Conservation (phyloP, 1,139 yeast species). For the Taphrina populina region DNA sequence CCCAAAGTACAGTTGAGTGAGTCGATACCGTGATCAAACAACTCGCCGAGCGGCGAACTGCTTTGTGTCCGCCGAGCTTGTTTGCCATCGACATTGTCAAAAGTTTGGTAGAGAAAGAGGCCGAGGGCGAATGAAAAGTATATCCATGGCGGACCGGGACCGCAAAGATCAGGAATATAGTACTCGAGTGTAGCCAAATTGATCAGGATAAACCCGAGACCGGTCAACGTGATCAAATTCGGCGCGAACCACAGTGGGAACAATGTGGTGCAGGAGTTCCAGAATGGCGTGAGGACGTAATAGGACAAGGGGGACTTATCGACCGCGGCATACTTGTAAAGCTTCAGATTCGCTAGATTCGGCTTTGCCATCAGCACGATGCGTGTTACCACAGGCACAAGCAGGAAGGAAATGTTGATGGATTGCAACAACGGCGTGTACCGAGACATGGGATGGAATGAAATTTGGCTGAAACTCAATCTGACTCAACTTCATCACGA, state of each 20-base stretch:
- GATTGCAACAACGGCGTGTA: too few relatives aligned
- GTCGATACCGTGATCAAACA: constrained; percentile 79
- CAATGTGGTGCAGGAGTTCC: constrained; percentile 64
- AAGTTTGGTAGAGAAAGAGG: constrained; percentile 73
- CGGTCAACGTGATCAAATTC: constrained; percentile 67
- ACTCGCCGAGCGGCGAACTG: constrained; percentile 63
- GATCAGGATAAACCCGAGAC: constrained; percentile 58
- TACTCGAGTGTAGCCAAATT: constrained; percentile 53
- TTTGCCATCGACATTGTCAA: constrained; percentile 77
- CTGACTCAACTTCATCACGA: too few relatives aligned
- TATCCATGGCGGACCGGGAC: constrained; percentile 63
- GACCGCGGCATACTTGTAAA: constrained; percentile 49
- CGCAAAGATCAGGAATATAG: constrained; percentile 58
- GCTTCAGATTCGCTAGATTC: constrained; percentile 23
- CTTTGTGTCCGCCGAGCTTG: constrained; percentile 78
- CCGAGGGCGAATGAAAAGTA: constrained; percentile 68
- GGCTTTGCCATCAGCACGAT: constrained; percentile 2
- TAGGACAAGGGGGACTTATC: constrained; percentile 68
- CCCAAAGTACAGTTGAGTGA: constrained; percentile 61
- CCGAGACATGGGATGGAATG: too few relatives aligned
- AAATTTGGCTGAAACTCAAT: too few relatives aligned
- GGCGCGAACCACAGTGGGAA: constrained; percentile 79
- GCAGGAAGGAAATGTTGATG: too few relatives aligned
- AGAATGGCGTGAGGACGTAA: constrained; percentile 65
- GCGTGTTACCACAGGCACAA: too few relatives aligned